phyloP scores from a whole-genome alignment of 23 red algal species.

The Gracilaria vermiculophylla region DNA sequence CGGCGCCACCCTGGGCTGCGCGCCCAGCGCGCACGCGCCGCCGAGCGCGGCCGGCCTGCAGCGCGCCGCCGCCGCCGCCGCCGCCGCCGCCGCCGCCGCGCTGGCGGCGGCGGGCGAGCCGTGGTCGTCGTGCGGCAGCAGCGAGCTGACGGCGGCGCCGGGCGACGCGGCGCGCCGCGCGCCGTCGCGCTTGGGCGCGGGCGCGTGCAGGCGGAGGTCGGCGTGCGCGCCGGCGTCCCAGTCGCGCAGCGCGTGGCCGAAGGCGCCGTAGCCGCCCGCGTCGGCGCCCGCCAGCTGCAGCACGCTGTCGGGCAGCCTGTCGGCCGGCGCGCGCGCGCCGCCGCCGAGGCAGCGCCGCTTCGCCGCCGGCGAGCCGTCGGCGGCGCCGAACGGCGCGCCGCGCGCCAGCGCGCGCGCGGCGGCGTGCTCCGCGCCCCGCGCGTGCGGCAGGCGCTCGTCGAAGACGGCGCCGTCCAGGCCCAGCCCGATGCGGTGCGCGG shows the following conservation, averaged over 20 bases:
- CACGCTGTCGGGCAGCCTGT: neutral
- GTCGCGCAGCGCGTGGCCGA: neutral
- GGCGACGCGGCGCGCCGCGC: neutral
- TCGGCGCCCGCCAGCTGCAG: neutral
- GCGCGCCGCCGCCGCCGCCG: too few species aligned
- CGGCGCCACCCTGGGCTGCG: neutral
- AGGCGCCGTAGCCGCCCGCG: neutral
- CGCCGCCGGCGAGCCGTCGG: neutral
- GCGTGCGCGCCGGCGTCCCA: neutral
- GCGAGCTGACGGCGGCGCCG: neutral
- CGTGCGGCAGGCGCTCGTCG: neutral
- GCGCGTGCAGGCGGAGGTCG: neutral
- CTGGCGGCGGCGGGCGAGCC: too few species aligned
- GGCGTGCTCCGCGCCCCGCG: neutral
- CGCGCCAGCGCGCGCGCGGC: neutral
- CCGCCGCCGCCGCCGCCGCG: too few species aligned
- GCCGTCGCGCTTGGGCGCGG: neutral
- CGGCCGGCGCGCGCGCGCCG: too few species aligned
- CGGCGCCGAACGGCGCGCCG: neutral
- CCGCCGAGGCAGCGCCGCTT: conserved; percentile 10
- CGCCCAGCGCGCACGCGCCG: neutral
- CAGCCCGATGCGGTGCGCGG: neutral
- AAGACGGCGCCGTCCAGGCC: neutral
- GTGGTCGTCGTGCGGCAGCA: neutral
- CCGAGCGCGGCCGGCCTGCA: too few species aligned